Evolutionary conservation across 2,329 filamentous ascomycete genomes (phyloP), one percentile per base, ranked within the genome.

Genomic region (Cladosporium sp.): DNA sequence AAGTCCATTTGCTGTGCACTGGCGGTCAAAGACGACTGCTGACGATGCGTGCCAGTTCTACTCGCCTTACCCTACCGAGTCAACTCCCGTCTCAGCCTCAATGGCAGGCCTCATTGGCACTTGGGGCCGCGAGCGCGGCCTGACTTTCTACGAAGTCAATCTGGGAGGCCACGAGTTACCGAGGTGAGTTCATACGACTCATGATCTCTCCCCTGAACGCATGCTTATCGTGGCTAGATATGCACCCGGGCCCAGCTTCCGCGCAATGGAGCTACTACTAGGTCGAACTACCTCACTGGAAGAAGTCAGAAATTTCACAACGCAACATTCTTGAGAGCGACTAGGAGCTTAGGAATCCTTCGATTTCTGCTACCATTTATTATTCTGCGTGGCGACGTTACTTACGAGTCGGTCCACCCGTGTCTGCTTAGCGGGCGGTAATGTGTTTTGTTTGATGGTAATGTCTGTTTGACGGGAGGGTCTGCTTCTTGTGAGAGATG

Each of bases 61-160:
- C 60, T 72, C 72, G 0, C 77, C 78, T 0, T 76, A 76, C 64
- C 75, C 78, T 61, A 71, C 72, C 1, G 74, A 75, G 59, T 75
- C 72, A 58, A 74, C 75, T 42, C 60, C 61, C 1, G 74, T 73
- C 15, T 58, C 70, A 1, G 66, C 75, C 17, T 72, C 75, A 0
- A 77, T 75, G 15, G 66, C 74, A 5, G 76, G 77, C 1, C 58
- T 70, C n/a, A 66, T 78, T 37, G 78, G 78, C 3, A 63, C 63
- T 1, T 80, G 75, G 71, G 69, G 70, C 6, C 60, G 62, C 0
- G 77, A 80, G 69, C 72, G 78, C 25, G 77, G 77, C 0, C 60
- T 80, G 58, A 78, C 74, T 0, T 80, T 78, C 60, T 77, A 77
- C 62, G 72, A 72, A 39, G 72, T 74, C 5, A 69, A 71, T 38